phyloP scores from a whole-genome alignment of 306 rosid genomes.

The Acacia melanoxylon region DNA sequence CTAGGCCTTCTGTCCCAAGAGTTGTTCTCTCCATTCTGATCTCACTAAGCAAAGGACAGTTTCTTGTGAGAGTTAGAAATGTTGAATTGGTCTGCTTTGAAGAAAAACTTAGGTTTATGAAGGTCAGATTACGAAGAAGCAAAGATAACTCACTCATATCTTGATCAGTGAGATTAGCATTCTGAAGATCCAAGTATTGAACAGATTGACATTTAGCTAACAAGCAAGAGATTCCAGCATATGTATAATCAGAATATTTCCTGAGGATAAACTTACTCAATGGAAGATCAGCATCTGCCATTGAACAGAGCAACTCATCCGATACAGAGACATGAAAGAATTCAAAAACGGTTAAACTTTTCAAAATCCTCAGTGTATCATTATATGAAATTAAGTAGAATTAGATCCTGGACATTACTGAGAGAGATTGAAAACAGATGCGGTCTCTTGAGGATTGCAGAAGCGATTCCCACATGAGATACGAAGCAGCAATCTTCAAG shows the following conservation, averaged over 20 bases:
- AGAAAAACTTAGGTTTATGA: constrained; percentile 51
- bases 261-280: constrained; percentile 53
- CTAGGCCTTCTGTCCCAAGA: constrained; percentile 21
- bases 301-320: constrained; percentile 47
- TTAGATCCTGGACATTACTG: constrained; percentile 18
- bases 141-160: constrained; percentile 40
- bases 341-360: constrained; percentile 43
- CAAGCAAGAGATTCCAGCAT: constrained; percentile 43
- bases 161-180: constrained; percentile 35
- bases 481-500: constrained; percentile 32
- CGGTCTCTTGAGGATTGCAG: constrained; percentile 34
- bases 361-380: constrained; percentile 34
- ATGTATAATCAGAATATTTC: constrained; percentile 34
- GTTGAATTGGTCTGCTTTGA: constrained; percentile 38
- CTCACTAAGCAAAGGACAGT: constrained; percentile 47
- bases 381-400: neutral
- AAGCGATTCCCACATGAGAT: constrained; percentile 45
- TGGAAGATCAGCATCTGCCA: constrained; percentile 57
- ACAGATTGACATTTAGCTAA: constrained; percentile 41
- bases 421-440: constrained; percentile 43
- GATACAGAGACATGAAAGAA: constrained; percentile 37
- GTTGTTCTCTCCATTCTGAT: constrained; percentile 48
- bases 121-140: constrained; percentile 41
- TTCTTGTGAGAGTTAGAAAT: constrained; percentile 45
- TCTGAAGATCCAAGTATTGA: constrained; percentile 53